Evolutionary conservation across 2,329 filamentous ascomycete genomes (phyloP).

Genomic region (Claviceps arundinis): DNA sequence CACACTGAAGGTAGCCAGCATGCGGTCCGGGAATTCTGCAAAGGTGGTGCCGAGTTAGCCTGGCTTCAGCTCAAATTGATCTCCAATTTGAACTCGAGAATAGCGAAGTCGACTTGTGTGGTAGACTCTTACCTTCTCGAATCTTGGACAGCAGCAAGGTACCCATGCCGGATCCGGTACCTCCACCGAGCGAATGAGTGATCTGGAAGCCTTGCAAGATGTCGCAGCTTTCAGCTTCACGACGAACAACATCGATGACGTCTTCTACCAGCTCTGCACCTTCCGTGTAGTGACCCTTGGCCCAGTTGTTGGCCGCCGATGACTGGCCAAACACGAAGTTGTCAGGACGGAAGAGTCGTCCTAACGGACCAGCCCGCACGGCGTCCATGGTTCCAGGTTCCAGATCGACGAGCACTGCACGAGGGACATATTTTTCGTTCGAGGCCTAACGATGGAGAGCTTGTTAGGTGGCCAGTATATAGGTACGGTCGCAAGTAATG

Average conservation of each 20-base stretch:
- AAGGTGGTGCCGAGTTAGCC: not conserved
- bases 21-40: conserved; percentile 88
- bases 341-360: conserved; percentile 97
- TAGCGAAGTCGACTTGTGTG: not conserved
- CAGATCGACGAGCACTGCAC: conserved; percentile 96
- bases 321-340: conserved; percentile 99
- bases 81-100: not conserved
- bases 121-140: conserved; percentile 45
- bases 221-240: conserved; percentile 96
- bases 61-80: not conserved
- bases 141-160: conserved; percentile 99
- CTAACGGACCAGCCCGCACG: conserved; percentile 93
- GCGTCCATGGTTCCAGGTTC: conserved; percentile 99
- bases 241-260: conserved; percentile 93
- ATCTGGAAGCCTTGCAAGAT: conserved; percentile 99
- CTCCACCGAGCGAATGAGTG: conserved; percentile 98
- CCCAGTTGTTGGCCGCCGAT: conserved; percentile 99
- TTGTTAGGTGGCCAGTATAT: not conserved
- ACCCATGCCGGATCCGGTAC: conserved; percentile 99
- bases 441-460: conserved; percentile 48
- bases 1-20: conserved; percentile 99
- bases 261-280: conserved; percentile 97
- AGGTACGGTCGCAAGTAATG: not conserved
- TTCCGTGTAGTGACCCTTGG: conserved; percentile 99
- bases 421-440: conserved; percentile 97